Percentiles rank a stretch among this genome's conserved stretches.
phyloP scores from a whole-genome alignment of 2,329 filamentous ascomycete genomes.

The Cytospora piceae region DNA sequence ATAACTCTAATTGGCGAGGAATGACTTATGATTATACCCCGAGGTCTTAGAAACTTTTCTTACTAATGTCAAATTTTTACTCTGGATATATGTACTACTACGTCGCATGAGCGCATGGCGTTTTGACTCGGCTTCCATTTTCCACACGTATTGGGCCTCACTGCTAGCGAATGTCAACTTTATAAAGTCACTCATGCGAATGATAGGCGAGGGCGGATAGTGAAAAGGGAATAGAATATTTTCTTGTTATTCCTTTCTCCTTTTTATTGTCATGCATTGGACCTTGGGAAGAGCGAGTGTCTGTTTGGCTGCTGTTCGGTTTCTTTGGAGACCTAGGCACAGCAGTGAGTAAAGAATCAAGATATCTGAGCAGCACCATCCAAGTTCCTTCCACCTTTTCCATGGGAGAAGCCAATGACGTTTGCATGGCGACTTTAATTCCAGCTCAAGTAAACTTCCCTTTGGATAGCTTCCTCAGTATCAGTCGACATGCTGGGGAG shows the following conservation, averaged over 20 bases:
- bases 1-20: conserved; percentile 22
- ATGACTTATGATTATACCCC: conserved; percentile 31
- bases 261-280: background rate
- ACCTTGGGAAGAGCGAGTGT: conserved; percentile 8
- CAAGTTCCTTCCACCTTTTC: background rate
- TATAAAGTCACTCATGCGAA: background rate
- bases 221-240: background rate
- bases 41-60: conserved; percentile 1
- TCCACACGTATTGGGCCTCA: background rate
- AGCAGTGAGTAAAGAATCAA: background rate
- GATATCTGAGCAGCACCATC: background rate
- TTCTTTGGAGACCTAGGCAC: background rate
- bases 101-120: conserved; percentile 29
- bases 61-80: conserved; percentile 9
- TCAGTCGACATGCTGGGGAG: background rate
- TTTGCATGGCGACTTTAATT: background rate
- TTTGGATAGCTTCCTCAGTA: background rate
- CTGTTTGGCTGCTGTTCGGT: background rate
- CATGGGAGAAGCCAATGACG: background rate
- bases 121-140: conserved; percentile 16
- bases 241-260: background rate
- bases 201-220: background rate
- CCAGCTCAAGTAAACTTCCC: background rate
- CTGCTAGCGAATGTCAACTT: background rate
- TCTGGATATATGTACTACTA: conserved; percentile 13